phyloP scores from a whole-genome alignment of 169 alveolate species.

The Plasmodium malariae region DNA sequence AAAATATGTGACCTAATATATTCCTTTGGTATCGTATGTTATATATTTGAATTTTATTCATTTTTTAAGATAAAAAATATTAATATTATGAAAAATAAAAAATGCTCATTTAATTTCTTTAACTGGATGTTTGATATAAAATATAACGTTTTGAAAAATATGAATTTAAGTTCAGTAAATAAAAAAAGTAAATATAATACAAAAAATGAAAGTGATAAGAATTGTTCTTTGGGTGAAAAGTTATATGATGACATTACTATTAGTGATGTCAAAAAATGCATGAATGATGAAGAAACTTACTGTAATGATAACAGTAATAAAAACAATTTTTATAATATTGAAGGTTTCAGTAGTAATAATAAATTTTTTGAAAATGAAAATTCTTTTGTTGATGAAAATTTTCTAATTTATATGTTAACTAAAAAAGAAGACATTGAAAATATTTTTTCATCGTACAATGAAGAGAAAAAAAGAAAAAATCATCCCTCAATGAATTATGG shows the following conservation, averaged over 20 bases:
- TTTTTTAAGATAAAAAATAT: constrained; percentile 47
- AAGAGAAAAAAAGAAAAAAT: neutral
- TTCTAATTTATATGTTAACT: neutral
- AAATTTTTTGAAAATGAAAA: neutral
- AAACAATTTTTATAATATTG: neutral
- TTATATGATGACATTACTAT: neutral
- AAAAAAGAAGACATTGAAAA: constrained; percentile 14
- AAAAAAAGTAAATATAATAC: neutral
- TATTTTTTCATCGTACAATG: neutral
- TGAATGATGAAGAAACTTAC: neutral
- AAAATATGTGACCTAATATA: constrained; percentile 37
- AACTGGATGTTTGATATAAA: constrained; percentile 46
- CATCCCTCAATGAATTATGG: neutral
- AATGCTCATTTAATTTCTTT: constrained; percentile 33
- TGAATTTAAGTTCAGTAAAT: neutral
- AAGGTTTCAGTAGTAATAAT: neutral
- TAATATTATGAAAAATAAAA: constrained; percentile 35
- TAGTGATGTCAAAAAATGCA: neutral
- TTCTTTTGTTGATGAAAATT: neutral
- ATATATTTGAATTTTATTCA: constrained; percentile 32
- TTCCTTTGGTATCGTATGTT: constrained; percentile 55
- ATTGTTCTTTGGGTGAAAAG: neutral
- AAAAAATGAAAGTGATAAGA: neutral
- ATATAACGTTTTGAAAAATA: constrained; percentile 7
- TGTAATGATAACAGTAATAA: neutral